Evolutionary conservation across 2,329 filamentous ascomycete genomes (phyloP).

Genomic region (Aspergillus felis): DNA sequence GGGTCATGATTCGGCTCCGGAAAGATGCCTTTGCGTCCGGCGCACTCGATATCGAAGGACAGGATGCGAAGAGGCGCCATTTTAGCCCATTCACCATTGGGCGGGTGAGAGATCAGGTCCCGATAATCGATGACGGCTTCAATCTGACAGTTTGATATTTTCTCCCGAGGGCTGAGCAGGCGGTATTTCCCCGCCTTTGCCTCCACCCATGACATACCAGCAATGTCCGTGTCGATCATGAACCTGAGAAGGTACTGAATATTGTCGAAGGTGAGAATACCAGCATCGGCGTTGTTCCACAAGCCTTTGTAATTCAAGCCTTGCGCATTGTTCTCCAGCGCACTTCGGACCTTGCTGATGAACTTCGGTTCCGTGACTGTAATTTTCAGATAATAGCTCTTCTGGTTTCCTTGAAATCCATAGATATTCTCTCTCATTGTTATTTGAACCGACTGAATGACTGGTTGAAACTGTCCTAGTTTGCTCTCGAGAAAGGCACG

Average conservation of each 20-base stretch:
- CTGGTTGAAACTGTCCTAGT: conserved; percentile 67
- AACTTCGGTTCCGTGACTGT: conserved; percentile 85
- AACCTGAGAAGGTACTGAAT: conserved; percentile 93
- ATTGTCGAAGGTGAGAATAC: conserved; percentile 88
- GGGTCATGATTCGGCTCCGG: conserved; percentile 88
- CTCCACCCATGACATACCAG: conserved; percentile 98
- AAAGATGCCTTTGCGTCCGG: conserved; percentile 94
- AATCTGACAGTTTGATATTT: conserved; percentile 93
- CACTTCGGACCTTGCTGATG: conserved; percentile 69
- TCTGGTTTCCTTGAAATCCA: conserved; percentile 87
- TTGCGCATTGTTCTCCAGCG: conserved; percentile 63
- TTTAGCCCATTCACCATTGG: conserved; percentile 94
- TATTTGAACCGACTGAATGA: conserved; percentile 77
- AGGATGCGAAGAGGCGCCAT: conserved; percentile 91
- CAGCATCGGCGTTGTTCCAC: conserved; percentile 69
- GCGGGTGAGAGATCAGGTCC: conserved; percentile 80
- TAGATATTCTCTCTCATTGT: conserved; percentile 87
- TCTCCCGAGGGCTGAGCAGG: conserved; percentile 61
- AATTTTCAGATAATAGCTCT: conserved; percentile 89
- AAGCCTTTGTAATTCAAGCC: conserved; percentile 84
- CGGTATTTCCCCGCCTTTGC: conserved; percentile 70
- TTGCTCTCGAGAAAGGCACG: conserved; percentile 75
- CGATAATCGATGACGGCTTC: conserved; percentile 81
- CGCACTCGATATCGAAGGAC: conserved; percentile 98
- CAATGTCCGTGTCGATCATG: conserved; percentile 94